Percentiles rank a stretch among this genome's conserved stretches.
These are phyloP conservation scores for Hypomontagnella monticulosa DNA, from an alignment of 495 filamentous ascomycete species.

Conservation along the genomic window DNA sequence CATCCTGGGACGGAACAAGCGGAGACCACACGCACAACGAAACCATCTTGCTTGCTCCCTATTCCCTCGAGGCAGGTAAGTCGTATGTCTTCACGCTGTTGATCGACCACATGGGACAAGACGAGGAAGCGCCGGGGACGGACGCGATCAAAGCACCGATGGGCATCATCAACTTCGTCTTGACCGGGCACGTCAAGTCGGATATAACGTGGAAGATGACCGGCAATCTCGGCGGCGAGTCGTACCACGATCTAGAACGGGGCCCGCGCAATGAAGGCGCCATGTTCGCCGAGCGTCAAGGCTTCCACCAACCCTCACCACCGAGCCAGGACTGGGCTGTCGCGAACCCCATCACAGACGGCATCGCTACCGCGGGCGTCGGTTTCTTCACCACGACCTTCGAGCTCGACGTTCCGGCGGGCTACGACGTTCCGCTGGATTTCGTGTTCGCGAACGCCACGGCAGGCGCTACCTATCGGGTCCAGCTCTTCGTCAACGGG, in stretches of 20 bases:
- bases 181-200: constrained; percentile 56
- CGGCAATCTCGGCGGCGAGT: constrained; percentile 78
- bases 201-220: constrained; percentile 73
- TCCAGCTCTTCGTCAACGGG: constrained; percentile 75
- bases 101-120: constrained; percentile 76
- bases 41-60: constrained; percentile 57
- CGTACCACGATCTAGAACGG: constrained; percentile 69
- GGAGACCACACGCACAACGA: constrained; percentile 62
- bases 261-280: constrained; percentile 82
- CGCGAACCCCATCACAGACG: constrained; percentile 58
- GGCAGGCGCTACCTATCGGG: constrained; percentile 55
- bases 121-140: constrained; percentile 68
- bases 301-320: constrained; percentile 70
- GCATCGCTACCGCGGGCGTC: constrained; percentile 65
- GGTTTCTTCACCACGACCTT: constrained; percentile 70
- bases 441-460: constrained; percentile 66
- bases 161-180: constrained; percentile 69
- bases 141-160: constrained; percentile 75
- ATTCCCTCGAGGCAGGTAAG: constrained; percentile 57
- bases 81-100: constrained; percentile 72
- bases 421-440: constrained; percentile 67
- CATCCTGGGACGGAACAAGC: constrained; percentile 64
- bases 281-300: constrained; percentile 73
- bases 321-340: constrained; percentile 59
- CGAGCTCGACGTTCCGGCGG: constrained; percentile 61